Evolutionary conservation across 2,329 filamentous ascomycete species (phyloP).

Genomic region (Daldinia sp.): DNA sequence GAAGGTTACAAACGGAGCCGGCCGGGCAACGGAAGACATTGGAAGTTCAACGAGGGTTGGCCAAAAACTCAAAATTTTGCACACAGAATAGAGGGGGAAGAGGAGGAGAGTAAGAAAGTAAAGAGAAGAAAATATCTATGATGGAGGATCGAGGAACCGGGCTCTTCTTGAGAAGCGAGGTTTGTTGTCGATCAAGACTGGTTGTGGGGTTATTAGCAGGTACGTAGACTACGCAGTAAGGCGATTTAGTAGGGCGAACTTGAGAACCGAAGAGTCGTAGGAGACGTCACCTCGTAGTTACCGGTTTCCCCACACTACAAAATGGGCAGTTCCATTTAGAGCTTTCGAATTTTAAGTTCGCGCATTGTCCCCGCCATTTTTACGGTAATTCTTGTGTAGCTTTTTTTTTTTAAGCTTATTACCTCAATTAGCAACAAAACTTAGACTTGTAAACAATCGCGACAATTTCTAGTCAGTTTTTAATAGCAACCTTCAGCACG

Average conservation of each 20-base stretch:
- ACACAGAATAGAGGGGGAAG: not conserved
- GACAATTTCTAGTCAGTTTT: slow-evolving; percentile 7
- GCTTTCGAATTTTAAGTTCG: slow-evolving; percentile 14
- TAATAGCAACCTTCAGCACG: slow-evolving; percentile 6
- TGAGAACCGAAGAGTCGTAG: slow-evolving; percentile 24
- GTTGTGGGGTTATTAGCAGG: slow-evolving; percentile 29
- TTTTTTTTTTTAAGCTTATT: slow-evolving; percentile 6
- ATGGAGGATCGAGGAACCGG: slow-evolving; percentile 21
- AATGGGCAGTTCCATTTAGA: slow-evolving; percentile 27
- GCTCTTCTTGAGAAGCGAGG: slow-evolving; percentile 35
- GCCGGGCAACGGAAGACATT: not conserved
- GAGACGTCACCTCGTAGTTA: slow-evolving; percentile 35
- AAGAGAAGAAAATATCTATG: too few relatives aligned
- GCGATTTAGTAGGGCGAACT: slow-evolving; percentile 6
- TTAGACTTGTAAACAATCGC: slow-evolving; percentile 8
- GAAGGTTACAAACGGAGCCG: slow-evolving; percentile 27
- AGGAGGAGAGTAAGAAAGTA: not conserved
- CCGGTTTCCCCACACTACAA: slow-evolving; percentile 32
- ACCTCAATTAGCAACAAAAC: slow-evolving; percentile 5
- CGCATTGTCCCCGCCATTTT: slow-evolving; percentile 14
- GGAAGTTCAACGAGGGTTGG: not conserved
- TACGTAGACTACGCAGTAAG: not conserved
- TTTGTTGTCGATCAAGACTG: slow-evolving; percentile 40
- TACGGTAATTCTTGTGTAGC: slow-evolving; percentile 1
- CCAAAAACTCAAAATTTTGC: not conserved